Evolutionary conservation across 73 alveolate species (phyloP).

Genomic region (Paramecium octaurelia): DNA sequence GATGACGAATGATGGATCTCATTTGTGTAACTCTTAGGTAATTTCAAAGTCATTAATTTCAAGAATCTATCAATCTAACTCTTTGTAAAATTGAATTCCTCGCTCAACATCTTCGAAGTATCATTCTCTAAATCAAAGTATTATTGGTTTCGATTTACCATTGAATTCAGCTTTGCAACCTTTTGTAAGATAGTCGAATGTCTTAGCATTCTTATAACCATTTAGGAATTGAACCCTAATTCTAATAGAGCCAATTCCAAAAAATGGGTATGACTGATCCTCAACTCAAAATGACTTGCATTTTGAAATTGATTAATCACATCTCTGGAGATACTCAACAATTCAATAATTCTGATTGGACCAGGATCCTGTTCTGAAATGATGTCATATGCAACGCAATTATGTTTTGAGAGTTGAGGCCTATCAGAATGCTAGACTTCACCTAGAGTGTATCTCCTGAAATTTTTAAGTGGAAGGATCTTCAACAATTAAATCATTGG

Average conservation of each 20-base stretch:
- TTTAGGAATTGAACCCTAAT: not conserved
- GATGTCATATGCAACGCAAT: not conserved
- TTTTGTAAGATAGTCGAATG: not conserved
- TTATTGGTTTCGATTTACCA: not conserved
- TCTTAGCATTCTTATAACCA: not conserved
- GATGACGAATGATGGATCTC: not conserved
- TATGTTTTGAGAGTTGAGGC: not conserved
- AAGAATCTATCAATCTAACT: not conserved
- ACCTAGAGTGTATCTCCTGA: not conserved
- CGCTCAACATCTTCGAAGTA: not conserved
- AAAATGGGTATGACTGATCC: not conserved
- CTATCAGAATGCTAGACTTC: not conserved
- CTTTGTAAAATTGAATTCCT: not conserved
- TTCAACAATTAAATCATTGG: not conserved
- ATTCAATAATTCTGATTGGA: not conserved
- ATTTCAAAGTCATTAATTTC: not conserved
- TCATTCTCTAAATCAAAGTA: not conserved
- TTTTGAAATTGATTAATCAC: not conserved
- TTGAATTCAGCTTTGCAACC: not conserved
- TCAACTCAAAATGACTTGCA: not conserved
- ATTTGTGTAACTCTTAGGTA: not conserved
- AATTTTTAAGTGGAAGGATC: not conserved
- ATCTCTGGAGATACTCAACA: not conserved
- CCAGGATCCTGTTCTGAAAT: not conserved
- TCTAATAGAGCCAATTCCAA: not conserved